phyloP scores from a whole-genome alignment of 2,329 filamentous ascomycete genomes.

The Emmonsia crescens region DNA sequence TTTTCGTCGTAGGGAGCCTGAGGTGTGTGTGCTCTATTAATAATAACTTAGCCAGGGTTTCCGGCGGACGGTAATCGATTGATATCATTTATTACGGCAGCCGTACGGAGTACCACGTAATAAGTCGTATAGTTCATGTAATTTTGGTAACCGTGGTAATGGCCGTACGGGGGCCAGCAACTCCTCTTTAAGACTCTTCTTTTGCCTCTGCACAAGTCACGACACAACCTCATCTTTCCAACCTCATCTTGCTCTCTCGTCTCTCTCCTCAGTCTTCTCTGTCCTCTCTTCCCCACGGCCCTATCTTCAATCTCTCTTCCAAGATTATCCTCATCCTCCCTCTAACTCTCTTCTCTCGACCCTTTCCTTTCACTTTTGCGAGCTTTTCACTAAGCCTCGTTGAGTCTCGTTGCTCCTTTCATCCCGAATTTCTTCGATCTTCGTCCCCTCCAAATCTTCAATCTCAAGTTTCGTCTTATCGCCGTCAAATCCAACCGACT shows the following conservation, averaged over 20 bases:
- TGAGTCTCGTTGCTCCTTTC: slow-evolving; percentile 22
- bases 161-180: neutral
- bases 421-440: slow-evolving; percentile 17
- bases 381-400: slow-evolving; percentile 46
- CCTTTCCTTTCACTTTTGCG: slow-evolving; percentile 15
- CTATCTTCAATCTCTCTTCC: slow-evolving; percentile 6
- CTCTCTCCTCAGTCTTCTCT: slow-evolving; percentile 4
- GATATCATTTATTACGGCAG: neutral
- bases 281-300: slow-evolving; percentile 6
- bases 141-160: neutral
- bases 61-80: neutral
- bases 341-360: slow-evolving; percentile 4
- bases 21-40: too few species aligned
- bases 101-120: neutral
- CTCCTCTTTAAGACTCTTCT: neutral
- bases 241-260: neutral
- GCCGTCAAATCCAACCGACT: neutral
- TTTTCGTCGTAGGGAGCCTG: neutral
- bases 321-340: slow-evolving; percentile 1
- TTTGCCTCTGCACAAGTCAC: neutral
- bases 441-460: slow-evolving; percentile 3
- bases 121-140: neutral
- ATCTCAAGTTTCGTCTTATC: neutral
- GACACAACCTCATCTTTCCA: neutral
- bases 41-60: neutral